Evolutionary conservation across 208 protist species (phyloP), one percentile per base, ranked within the genome.

Genomic region (Leishmania tarentolae): DNA sequence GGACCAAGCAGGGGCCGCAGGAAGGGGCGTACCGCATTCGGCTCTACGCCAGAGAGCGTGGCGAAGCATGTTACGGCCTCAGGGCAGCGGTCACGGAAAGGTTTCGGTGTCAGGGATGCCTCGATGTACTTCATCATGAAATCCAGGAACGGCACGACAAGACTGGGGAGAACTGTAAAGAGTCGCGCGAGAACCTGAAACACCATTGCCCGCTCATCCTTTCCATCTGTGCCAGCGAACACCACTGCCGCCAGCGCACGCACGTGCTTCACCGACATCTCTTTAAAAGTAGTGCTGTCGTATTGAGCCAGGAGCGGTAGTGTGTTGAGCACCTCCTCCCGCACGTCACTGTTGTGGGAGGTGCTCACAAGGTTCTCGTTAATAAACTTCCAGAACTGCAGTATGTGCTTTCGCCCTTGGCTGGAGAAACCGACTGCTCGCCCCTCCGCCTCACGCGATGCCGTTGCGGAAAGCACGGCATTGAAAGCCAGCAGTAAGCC

Each of bases 11-110:
- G 87, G 78, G 91, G 85, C 5, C 91, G 91, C 65, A 98, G 78
- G 78, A 93, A 96, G 2, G 93, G 95, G 2, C 95, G 86, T 69
- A 96, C 91, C 13, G 89, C 88, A 66, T 88, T 92, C n/a, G 92
- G 90, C 69, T 90, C 87, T 35, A 91, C 87, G 52, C 90, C 83
- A 17, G 93, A 88, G 66, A 97, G 85, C 2, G 89, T 94, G 28
- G 93, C 93, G 83, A 98, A 96, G 84, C 95, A 98, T 59, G 93
- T 89, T 17, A 95, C 92, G 8, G 93, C 95, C 83, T 92, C 92
- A 13, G 86, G 84, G 77, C 93, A 95, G 70, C 93, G 92, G 59
- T 88, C 89, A 65, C 90, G 86, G 37, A 91, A 83, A 24, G 83
- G 80, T 15, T 86, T 90, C 57, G 79, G 80, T 47, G 80, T 81